These are phyloP conservation scores for Calonectria leucothoes DNA, from an alignment of 2,329 filamentous ascomycete species.

Conservation along the genomic window DNA sequence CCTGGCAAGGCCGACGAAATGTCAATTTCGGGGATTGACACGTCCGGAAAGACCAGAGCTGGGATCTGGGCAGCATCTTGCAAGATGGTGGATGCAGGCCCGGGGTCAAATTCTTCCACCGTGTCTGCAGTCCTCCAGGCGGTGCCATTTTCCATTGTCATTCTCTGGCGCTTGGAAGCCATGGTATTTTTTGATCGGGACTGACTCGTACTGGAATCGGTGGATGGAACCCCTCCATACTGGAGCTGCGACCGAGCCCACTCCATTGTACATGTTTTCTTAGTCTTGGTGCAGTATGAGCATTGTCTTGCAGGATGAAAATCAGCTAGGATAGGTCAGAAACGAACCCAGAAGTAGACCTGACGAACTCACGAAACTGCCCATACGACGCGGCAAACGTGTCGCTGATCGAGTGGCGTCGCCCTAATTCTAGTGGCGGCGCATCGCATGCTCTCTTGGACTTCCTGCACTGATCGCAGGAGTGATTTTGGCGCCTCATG, in stretches of 20 bases:
- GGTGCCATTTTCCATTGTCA: not conserved
- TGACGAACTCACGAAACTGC: constrained; percentile 24
- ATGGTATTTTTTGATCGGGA: not conserved
- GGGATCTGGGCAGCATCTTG: constrained; percentile 5
- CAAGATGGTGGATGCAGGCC: not conserved
- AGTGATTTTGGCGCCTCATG: constrained; percentile 40
- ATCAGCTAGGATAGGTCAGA: not conserved
- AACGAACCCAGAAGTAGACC: not conserved
- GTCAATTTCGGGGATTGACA: constrained; percentile 14
- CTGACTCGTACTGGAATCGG: constrained; percentile 8
- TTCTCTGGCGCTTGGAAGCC: constrained; percentile 20
- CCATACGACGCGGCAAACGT: constrained; percentile 16
- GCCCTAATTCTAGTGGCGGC: constrained; percentile 27
- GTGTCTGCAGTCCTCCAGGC: not conserved
- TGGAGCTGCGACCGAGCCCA: constrained; percentile 21
- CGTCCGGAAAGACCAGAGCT: constrained; percentile 8
- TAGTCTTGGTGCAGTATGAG: constrained; percentile 23
- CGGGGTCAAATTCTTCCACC: constrained; percentile 6
- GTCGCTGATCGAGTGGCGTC: constrained; percentile 6
- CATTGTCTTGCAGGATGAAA: not conserved
- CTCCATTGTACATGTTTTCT: constrained; percentile 26
- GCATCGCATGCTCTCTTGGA: constrained; percentile 41
- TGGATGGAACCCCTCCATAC: constrained; percentile 24
- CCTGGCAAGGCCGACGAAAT: not conserved
- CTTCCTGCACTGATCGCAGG: constrained; percentile 39